phyloP scores from a whole-genome alignment of 345 rosid species.

The Mallotus nudiflorus region DNA sequence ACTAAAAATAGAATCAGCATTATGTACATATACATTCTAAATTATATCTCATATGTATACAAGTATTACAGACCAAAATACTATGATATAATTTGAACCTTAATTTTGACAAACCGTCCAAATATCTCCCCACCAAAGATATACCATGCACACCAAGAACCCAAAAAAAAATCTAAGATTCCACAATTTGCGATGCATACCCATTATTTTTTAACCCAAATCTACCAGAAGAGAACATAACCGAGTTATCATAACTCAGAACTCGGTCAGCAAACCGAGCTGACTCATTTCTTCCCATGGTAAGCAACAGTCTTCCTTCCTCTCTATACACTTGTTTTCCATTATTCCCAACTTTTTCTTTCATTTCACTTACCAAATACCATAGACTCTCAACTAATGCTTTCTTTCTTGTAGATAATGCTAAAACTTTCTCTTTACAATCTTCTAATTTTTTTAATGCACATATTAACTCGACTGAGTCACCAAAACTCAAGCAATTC shows the following conservation, averaged over 20 bases:
- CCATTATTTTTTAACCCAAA: slow-evolving; percentile 29
- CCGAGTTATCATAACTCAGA: slow-evolving; percentile 22
- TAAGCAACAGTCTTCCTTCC: slow-evolving; percentile 25
- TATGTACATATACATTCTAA: too few species aligned
- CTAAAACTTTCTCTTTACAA: slow-evolving; percentile 45
- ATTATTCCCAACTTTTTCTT: slow-evolving; percentile 31
- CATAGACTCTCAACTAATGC: slow-evolving; percentile 49
- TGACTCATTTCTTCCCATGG: slow-evolving; percentile 42
- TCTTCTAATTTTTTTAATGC: slow-evolving; percentile 52
- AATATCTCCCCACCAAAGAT: not conserved
- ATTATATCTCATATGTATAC: too few species aligned
- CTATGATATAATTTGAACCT: too few species aligned
- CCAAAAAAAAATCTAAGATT: not conserved
- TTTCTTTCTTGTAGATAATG: slow-evolving; percentile 40
- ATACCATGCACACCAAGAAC: too few species aligned
- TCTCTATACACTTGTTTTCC: slow-evolving; percentile 12
- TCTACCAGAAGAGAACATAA: slow-evolving; percentile 49
- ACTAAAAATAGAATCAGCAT: too few species aligned
- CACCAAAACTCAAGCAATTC: slow-evolving; percentile 50
- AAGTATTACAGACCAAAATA: too few species aligned
- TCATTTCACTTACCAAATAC: slow-evolving; percentile 48
- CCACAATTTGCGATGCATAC: not conserved
- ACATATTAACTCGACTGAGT: slow-evolving; percentile 67
- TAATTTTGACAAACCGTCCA: not conserved
- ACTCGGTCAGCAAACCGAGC: slow-evolving; percentile 63